Evolutionary conservation across 176 grass and related monocot genomes (phyloP), one percentile per base, ranked within the genome.

Genomic region (Cocos nucifera): DNA sequence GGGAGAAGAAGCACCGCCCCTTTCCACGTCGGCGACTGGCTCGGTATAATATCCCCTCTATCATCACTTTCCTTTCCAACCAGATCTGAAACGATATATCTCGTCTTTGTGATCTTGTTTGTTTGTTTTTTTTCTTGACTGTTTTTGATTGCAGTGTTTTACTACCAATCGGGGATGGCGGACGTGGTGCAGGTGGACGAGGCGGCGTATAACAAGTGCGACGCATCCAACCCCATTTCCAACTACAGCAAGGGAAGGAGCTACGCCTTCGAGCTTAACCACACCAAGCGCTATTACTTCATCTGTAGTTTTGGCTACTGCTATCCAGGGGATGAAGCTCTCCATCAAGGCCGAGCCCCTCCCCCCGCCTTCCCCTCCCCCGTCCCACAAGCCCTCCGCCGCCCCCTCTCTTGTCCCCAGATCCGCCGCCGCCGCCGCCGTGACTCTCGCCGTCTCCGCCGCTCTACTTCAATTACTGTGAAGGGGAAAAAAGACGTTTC

Each of bases 231-330:
- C 69, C 50, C 93, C 27, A 86, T 98, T 79, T 88, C 77, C 62
- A 98, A 98, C 82, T 98, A 98, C 87, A 98, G 93, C 84, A 98
- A 98, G 73, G 93, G 93, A 1, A 78, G 93, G 15, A 98, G 3
- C 84, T 98, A 81, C 70, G 88, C 93, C 4, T 89, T 98, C 74
- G 18, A 92, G 75, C 87, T 98, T 53, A 98, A 98, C 76, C 57
- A 98, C 71, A 98, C 93, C 69, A 88, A 85, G 75, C 72, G 65
- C 32, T 98, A 92, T 79, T 98, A 98, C 70, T 98, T 98, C 88
- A 89, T 98, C 76, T 92, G 93, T 71, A 98, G 88, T 77, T 92
- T 74, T 77, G 93, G 88, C 0, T 92, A 98, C 87, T 98, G 93
- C 79, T 85, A n/a, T 68, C 64, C 61, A 77, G 49, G 93, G 93